These are phyloP conservation scores for Bipolaris zeicola DNA, from an alignment of 2,329 filamentous ascomycete species.

Conservation along the genomic window DNA sequence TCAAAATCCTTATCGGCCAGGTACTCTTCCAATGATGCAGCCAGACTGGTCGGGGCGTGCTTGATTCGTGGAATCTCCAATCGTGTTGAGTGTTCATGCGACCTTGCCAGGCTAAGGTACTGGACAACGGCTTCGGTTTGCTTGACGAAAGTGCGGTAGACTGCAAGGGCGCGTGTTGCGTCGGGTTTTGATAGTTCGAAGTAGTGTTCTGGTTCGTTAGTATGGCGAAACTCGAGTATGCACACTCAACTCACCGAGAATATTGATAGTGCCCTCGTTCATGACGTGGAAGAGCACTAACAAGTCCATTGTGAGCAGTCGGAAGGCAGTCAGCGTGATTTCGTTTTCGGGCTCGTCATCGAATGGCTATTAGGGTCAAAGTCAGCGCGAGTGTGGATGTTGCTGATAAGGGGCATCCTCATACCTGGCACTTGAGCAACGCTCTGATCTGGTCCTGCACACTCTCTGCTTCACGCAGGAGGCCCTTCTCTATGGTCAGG, in stretches of 20 bases:
- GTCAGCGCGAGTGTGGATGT: not conserved
- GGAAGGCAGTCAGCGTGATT: conserved; percentile 92
- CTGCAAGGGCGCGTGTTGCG: conserved; percentile 86
- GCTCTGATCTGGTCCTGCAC: conserved; percentile 88
- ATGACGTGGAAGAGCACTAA: conserved; percentile 90
- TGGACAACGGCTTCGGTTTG: conserved; percentile 93
- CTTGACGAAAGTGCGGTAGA: conserved; percentile 89
- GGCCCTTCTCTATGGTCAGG: conserved; percentile 85
- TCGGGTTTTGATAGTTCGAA: conserved; percentile 97
- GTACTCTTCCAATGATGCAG: conserved; percentile 90
- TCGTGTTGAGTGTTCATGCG: conserved; percentile 89
- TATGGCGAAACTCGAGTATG: not conserved
- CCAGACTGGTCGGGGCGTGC: conserved; percentile 91
- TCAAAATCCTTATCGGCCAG: conserved; percentile 95
- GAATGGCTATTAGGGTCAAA: conserved; percentile 65
- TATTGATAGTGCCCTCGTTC: conserved; percentile 97
- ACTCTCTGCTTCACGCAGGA: conserved; percentile 87
- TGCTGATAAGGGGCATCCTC: not conserved
- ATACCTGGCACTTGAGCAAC: conserved; percentile 85
- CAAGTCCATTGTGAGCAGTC: conserved; percentile 87
- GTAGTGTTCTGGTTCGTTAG: conserved; percentile 73
- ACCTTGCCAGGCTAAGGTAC: conserved; percentile 83
- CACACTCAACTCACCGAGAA: conserved; percentile 69
- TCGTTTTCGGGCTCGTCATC: conserved; percentile 92
- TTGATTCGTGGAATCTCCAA: conserved; percentile 96